Base-by-base conservation (phyloP, 306 rosid genomes). In the Notholithocarpus densiflorus region DNA sequence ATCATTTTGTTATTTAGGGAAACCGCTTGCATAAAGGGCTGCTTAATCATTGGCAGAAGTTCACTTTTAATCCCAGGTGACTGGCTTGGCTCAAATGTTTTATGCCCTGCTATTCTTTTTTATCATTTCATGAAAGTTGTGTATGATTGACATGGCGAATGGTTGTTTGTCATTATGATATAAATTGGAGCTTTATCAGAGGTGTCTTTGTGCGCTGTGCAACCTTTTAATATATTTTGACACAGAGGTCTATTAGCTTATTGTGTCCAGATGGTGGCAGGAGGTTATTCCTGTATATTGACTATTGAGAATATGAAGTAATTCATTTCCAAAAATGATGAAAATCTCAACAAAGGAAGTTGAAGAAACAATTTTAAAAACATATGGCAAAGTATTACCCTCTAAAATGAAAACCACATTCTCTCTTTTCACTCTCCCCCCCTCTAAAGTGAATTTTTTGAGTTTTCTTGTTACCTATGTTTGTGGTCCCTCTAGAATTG, bases 31-130 rank as follows among this genome's bases (percentile, higher is more conserved):
- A 95, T 88, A 95, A 92, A 87, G 93, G 89, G 83, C 88, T 95
- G 62, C 87, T 89, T 80, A 85, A 34, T 84, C 98, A 95, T 87
- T 92, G 98, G 98, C 97, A 92, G 75, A 95, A 90, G 88, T 92
- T 86, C 82, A 89, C 98, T 68, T 95, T 95, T 77, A 95, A 95
- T 88, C 99, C 99, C 66, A 96, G 99, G 98, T 93, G 91, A 76
- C 68, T 75, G 78, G 65, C 82, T 77, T 80, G 56, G 70, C 68
- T 71, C 80, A 75, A 79, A 9, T 86, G 76, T 77, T 77, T 76
- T 32, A 19, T 65, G 48, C 40, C 55, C 48, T 29, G 62, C 13
- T 27, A 69, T 56, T 29, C 45, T 60, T 73, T 20, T 68, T 19
- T 66, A 19, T 21, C 20, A 52, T 56, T 78, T 20, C 53, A 57